Base-by-base conservation (phyloP, 768 basidiomycete species). In the Mycena pura region DNA sequence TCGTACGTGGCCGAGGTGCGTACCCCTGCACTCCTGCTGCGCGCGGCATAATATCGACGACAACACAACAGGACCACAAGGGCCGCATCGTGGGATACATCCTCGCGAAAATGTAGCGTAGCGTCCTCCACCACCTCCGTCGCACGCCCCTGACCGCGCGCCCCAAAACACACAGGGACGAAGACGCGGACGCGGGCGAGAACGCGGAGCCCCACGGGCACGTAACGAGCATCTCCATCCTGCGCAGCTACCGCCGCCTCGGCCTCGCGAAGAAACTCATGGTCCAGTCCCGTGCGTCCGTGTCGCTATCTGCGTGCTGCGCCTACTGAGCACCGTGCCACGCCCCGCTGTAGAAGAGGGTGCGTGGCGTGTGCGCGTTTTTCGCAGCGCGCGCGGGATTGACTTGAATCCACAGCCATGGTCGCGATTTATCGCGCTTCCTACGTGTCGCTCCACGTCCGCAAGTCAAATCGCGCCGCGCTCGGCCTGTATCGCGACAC, bases 251-350 rank as follows among this genome's bases (percentile, higher is more conserved):
- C 75, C 84, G 96, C 62, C 84, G 96, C 45, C 79, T 98, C 29
- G 96, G 96, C 19, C 74, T 99, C 5, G 96, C 96, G 45, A 97
- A 97, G 77, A 94, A 94, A 71, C 81, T 99, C 49, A 98, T 99
- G 96, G 67, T 93, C 25, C 93, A 92, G 64, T 94, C 94, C 60
- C 96, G 96, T 97, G 73, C 68, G 94, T 78, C 21, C n/a, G 5
- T 39, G 32, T 27, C 44, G 15, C 58, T 27, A 36, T 15, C 48
- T n/a, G 22, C 34, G 25, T 27, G 49, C 29, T 36, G 36, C 46
- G 22, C 5, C 27, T 38, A 40, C 46, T 34, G 5, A 44, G 60
- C 43, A 40, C 45, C 14, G 36, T 38, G 29, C 24, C 13, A 2
- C 17, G 24, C 24, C 27, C 11, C 34, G 5, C 1, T 40, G 27